These are phyloP conservation scores for Aspergillus kassunensis DNA, from an alignment of 495 filamentous ascomycete genomes.

Conservation along the genomic window DNA sequence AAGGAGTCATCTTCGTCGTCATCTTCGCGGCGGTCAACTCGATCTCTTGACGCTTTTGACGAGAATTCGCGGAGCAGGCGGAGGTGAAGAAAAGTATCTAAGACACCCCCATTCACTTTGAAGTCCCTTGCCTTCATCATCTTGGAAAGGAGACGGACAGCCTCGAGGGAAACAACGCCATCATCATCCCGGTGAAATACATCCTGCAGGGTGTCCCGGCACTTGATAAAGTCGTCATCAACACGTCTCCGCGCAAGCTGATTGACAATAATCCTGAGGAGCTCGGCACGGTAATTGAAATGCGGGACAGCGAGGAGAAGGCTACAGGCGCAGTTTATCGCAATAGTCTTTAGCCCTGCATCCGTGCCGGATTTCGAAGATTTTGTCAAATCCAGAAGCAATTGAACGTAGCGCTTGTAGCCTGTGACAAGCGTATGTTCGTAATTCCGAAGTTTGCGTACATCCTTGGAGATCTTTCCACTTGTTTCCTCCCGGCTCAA, in stretches of 20 bases:
- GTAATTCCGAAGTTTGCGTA: conserved; percentile 70
- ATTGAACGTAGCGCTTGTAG: conserved; percentile 79
- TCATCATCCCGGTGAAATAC: conserved; percentile 87
- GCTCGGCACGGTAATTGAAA: conserved; percentile 89
- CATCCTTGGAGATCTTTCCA: conserved; percentile 87
- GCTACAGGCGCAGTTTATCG: conserved; percentile 78
- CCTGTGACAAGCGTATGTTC: conserved; percentile 78
- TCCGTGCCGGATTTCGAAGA: conserved; percentile 32
- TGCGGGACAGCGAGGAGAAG: conserved; percentile 79
- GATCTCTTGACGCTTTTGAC: conserved; percentile 71
- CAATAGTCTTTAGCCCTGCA: conserved; percentile 57
- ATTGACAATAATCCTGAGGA: conserved; percentile 80
- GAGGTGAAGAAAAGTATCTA: conserved; percentile 89
- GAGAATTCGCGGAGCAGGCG: conserved; percentile 84
- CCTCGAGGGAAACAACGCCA: conserved; percentile 80
- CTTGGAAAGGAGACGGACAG: conserved; percentile 77
- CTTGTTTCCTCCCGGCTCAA: conserved; percentile 64
- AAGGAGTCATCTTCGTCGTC: conserved; percentile 34
- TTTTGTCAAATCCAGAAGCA: conserved; percentile 61
- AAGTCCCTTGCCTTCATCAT: conserved; percentile 90
- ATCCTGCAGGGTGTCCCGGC: conserved; percentile 71
- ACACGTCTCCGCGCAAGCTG: conserved; percentile 66
- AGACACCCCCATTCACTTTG: conserved; percentile 71
- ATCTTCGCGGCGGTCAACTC: conserved; percentile 58
- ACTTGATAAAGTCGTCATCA: conserved; percentile 73